These are phyloP conservation scores for Tylopilus sp. DNA, from an alignment of 1,284 basidiomycete genomes.

Conservation along the genomic window DNA sequence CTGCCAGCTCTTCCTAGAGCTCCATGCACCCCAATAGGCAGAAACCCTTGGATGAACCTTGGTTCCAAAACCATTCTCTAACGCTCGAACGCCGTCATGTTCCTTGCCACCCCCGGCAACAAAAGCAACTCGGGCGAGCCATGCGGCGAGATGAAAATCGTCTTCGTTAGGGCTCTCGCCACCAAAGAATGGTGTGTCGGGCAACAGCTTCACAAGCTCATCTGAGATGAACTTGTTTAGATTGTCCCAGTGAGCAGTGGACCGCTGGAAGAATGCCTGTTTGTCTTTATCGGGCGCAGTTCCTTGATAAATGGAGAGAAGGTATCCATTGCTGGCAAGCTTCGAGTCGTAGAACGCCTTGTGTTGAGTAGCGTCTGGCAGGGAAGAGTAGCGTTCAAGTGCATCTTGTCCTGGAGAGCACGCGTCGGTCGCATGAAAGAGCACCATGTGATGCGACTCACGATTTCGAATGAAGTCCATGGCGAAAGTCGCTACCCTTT, in stretches of 20 bases:
- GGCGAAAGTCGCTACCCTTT: constrained; percentile 38
- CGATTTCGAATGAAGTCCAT: constrained; percentile 43
- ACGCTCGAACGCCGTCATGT: constrained; percentile 35
- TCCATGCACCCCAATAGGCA: constrained; percentile 48
- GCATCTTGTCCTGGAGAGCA: constrained; percentile 34
- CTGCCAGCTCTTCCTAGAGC: constrained; percentile 53
- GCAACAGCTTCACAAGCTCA: constrained; percentile 41
- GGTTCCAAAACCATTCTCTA: constrained; percentile 41
- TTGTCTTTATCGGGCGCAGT: constrained; percentile 36
- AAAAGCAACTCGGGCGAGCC: constrained; percentile 45
- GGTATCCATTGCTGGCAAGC: constrained; percentile 42
- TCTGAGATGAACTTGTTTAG: constrained; percentile 39
- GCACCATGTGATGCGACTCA: constrained; percentile 35
- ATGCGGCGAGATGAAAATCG: constrained; percentile 51
- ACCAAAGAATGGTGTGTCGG: constrained; percentile 45
- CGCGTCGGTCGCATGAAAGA: neutral
- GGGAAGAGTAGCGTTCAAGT: constrained; percentile 40
- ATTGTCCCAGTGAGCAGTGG: constrained; percentile 39
- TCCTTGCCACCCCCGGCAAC: constrained; percentile 35
- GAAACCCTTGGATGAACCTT: constrained; percentile 40
- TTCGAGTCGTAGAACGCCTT: constrained; percentile 52
- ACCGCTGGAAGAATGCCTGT: constrained; percentile 40
- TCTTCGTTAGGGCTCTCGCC: constrained; percentile 48
- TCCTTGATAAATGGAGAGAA: constrained; percentile 45
- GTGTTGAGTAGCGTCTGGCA: constrained; percentile 42